phyloP scores from a whole-genome alignment of 2,329 filamentous ascomycete genomes.

The Penicillium crustosum region DNA sequence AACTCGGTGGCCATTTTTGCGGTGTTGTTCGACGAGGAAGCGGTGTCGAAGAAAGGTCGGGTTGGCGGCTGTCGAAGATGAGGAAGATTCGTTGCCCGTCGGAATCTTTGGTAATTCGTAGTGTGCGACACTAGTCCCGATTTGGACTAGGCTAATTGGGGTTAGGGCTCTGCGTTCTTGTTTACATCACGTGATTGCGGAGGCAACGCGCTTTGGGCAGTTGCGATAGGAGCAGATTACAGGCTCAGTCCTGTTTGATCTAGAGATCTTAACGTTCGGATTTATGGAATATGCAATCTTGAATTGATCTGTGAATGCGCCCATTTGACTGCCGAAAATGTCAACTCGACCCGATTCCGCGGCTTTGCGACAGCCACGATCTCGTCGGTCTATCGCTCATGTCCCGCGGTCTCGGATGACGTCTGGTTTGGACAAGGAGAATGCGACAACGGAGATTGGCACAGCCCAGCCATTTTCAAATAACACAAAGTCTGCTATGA shows the following conservation, averaged over 20 bases:
- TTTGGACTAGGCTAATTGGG: conserved; percentile 33
- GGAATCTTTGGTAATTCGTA: conserved; percentile 37
- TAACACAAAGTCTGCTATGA: conserved; percentile 40
- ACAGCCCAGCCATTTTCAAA: conserved; percentile 38
- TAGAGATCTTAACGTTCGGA: neutral
- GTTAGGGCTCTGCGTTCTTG: conserved; percentile 47
- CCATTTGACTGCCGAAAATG: conserved; percentile 25
- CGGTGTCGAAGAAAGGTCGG: conserved; percentile 38
- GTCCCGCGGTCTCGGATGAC: conserved; percentile 52
- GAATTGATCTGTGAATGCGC: conserved; percentile 8
- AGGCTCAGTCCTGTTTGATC: conserved; percentile 4
- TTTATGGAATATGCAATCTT: neutral
- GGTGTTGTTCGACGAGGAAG: conserved; percentile 50
- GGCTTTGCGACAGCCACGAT: conserved; percentile 37
- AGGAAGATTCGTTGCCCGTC: conserved; percentile 40
- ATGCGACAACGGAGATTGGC: conserved; percentile 67
- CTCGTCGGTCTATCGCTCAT: conserved; percentile 72
- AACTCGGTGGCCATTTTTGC: conserved; percentile 94
- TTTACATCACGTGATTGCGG: conserved; percentile 41
- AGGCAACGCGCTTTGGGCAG: conserved; percentile 32
- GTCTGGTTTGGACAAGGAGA: conserved; percentile 68
- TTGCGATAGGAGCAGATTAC: conserved; percentile 16
- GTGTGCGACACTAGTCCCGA: conserved; percentile 37
- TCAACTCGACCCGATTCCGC: conserved; percentile 37
- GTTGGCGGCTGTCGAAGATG: conserved; percentile 42